Evolutionary conservation across 2,329 filamentous ascomycete species (phyloP), one percentile per base, ranked within the genome.

Genomic region (Talaromyces sp.): DNA sequence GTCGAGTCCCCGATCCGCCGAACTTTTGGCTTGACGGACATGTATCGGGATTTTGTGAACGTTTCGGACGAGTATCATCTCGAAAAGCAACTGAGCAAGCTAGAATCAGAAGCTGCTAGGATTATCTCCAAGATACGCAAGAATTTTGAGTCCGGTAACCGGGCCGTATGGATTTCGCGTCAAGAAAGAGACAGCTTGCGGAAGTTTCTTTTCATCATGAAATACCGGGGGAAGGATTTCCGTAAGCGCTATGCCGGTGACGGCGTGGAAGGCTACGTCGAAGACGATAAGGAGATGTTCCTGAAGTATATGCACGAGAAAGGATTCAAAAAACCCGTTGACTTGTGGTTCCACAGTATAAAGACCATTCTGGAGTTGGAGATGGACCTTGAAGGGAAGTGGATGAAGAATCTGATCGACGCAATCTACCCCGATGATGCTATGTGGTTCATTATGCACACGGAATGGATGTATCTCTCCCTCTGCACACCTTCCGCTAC

Each of bases 121-220:
- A 61, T 68, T 5, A 45, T 71, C n/a, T 62, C 64, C 33, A 64
- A 67, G 33, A 57, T 59, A 1, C 61, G 63, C 2, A 62, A 68
- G 7, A 37, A n/a, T 28, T 60, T 59, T 17, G 36, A 53, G 3
- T 17, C 35, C 11, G 17, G 22, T 7, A 33, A 57, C 1, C 6
- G 50, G 5, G 61, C 51, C 0, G 54, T 78, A 1, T 62, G 60
- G 35, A 58, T 77, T 0, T 67, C 63, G 1, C 67, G 75, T 5
- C 33, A 51, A 1, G 68, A 77, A 19, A 63, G 67, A 45, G 67
- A 79, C 60, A 53, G 68, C 1, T 36, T 80, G 9, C 73, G 77
- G 46, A 79, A 78, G 56, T 79, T 79, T 52, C 65, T 78, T 2
- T 79, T 79, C 60, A 62, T 80, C 3, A 70, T 79, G 63, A 77